Percentiles rank a stretch among this genome's conserved stretches.
These are phyloP conservation scores for Trypanosoma brucei DNA, from an alignment of 208 protist species.

Conservation along the genomic window DNA sequence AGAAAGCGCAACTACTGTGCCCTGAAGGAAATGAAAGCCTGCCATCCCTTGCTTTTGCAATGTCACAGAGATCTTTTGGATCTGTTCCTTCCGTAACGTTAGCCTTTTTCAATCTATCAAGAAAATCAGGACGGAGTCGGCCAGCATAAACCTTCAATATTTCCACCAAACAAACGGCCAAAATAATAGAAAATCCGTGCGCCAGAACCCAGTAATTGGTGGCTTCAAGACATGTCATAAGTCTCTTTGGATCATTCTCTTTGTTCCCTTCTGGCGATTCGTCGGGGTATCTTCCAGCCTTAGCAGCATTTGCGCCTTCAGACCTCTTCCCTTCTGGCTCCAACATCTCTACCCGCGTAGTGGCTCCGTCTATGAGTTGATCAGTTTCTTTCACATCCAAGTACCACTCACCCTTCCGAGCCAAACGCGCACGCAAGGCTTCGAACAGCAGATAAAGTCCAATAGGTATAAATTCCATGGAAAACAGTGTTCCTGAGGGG, in stretches of 20 bases:
- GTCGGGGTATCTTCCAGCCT: neutral
- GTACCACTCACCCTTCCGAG: neutral
- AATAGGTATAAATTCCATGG: slow-evolving; percentile 33
- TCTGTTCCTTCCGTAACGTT: neutral
- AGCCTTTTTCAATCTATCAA: slow-evolving; percentile 4
- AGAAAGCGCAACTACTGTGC: slow-evolving; percentile 56
- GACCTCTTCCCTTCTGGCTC: neutral
- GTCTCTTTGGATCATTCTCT: neutral
- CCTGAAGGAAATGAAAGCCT: slow-evolving; percentile 63
- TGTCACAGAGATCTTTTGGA: no score
- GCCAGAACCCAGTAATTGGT: slow-evolving; percentile 56
- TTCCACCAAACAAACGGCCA: slow-evolving; percentile 40
- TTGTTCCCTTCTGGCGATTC: neutral
- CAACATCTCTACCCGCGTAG: neutral
- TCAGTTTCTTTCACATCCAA: slow-evolving; percentile 1
- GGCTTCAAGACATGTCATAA: slow-evolving; percentile 23
- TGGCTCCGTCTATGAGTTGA: neutral
- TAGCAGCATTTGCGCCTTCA: neutral
- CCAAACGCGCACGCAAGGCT: neutral
- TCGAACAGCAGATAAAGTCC: slow-evolving; percentile 21
- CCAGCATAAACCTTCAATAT: slow-evolving; percentile 43
- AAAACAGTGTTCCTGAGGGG: slow-evolving; percentile 37
- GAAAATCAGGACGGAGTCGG: slow-evolving; percentile 57
- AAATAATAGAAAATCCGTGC: slow-evolving; percentile 17
- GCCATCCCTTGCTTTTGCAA: slow-evolving; percentile 20